Percentiles rank a stretch among this genome's conserved stretches.
Conservation (phyloP, 2,329 filamentous ascomycete genomes). For the Aureobasidium musti region DNA sequence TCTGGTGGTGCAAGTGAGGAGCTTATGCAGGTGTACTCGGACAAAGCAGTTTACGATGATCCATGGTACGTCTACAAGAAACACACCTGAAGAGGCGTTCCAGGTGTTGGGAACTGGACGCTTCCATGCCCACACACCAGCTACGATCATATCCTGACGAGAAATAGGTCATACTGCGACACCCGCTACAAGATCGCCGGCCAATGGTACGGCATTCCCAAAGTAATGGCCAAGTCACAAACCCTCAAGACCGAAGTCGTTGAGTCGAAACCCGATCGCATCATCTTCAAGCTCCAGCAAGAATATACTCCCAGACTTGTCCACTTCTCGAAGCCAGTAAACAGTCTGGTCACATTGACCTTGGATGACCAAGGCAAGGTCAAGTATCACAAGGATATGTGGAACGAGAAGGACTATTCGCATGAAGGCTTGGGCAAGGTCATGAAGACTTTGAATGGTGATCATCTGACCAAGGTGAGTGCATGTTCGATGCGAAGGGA, state of each 20-base stretch:
- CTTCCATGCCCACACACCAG: background rate
- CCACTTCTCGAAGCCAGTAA: constrained; percentile 44
- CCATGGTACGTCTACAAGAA: constrained; percentile 39
- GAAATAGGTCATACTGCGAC: constrained; percentile 46
- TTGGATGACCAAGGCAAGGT: constrained; percentile 48
- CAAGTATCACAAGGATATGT: constrained; percentile 54
- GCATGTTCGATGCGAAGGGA: background rate
- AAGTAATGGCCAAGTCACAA: constrained; percentile 45
- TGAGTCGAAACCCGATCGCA: constrained; percentile 42
- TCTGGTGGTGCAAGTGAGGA: constrained; percentile 51
- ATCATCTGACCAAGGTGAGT: constrained; percentile 45
- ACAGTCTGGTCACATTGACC: constrained; percentile 47
- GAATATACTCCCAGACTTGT: constrained; percentile 50
- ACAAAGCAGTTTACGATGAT: constrained; percentile 53
- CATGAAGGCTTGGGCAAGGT: constrained; percentile 52
- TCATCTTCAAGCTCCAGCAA: constrained; percentile 54
- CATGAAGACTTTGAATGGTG: constrained; percentile 55
- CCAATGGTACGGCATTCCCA: constrained; percentile 42
- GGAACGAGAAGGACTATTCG: constrained; percentile 53
- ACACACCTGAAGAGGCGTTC: constrained; percentile 34
- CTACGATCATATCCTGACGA: constrained; percentile 45
- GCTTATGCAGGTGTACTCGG: constrained; percentile 54
- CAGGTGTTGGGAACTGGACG: background rate
- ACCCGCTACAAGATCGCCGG: constrained; percentile 52
- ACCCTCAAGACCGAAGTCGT: constrained; percentile 50